Evolutionary conservation across 2,329 filamentous ascomycete genomes (phyloP), one percentile per base, ranked within the genome.

Genomic region (Colletotrichum zoysiae): DNA sequence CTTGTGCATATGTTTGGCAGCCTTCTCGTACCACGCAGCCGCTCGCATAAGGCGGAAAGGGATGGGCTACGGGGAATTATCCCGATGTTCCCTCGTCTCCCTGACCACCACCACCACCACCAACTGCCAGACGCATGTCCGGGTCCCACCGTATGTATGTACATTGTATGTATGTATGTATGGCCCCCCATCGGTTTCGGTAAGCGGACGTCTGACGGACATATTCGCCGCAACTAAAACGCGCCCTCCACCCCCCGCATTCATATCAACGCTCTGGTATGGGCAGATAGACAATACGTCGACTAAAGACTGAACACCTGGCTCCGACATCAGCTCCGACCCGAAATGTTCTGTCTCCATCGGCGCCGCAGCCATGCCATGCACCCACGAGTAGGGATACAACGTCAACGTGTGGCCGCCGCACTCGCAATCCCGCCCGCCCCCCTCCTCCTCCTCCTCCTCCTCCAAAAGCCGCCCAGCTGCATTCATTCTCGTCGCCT

Each of bases 351-450:
- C 35, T 40, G 40, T 16, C 40, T 42, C 16, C 8, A 53, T 20
- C 23, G 16, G 14, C 33, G 46, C 33, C 38, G 35, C 33, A 35
- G 18, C 12, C 9, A 53, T 40, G 18, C 12, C 9, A 53, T 40
- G 33, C 60, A 51, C 33, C 33, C 35, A 20, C 18, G 23, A 38
- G 60, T 53, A 23, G 33, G 48, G 46, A 53, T 53, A 62, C 51
- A 16, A 65, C 61, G 23, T 46, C 6, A 38, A n/a, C 16, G 55
- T 23, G n/a, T 26, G 35, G 55, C 35, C 14, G 20, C 30, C 30
- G 44, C 16, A 14, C 11, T 53, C 23, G 59, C 69, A 71, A 71
- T 71, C 18, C 65, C 69, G 69, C 65, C 51, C n/a, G n/a, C n/a
- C n/a, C n/a, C n/a, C n/a, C n/a, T n/a, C n/a, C n/a, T n/a, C n/a